A percentile compares a stretch with the other conserved stretches of the same genome.
Evolutionary conservation across 345 rosid species (phyloP).

Genomic region (Kernera saxatilis): DNA sequence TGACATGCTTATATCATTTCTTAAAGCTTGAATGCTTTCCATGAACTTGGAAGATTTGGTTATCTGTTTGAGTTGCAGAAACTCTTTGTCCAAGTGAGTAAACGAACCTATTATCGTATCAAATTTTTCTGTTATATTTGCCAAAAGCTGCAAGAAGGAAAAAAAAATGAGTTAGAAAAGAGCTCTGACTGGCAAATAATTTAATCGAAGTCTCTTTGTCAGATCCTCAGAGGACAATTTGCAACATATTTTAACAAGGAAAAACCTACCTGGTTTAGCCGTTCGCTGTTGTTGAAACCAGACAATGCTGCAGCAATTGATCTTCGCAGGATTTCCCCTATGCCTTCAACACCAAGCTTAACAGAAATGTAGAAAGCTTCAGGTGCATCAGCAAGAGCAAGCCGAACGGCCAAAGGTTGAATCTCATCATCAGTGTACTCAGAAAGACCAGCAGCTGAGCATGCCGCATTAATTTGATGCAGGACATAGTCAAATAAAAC

Average conservation of each 20-base stretch:
- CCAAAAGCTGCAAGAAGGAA: slow-evolving; percentile 64
- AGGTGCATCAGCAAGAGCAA: slow-evolving; percentile 85
- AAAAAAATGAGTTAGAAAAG: slow-evolving; percentile 13
- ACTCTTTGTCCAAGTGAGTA: slow-evolving; percentile 87
- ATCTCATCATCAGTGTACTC: slow-evolving; percentile 84
- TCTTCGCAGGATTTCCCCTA: slow-evolving; percentile 89
- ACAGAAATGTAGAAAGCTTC: slow-evolving; percentile 95
- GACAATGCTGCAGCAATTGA: slow-evolving; percentile 74
- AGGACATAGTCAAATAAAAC: slow-evolving; percentile 85
- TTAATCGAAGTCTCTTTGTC: neutral
- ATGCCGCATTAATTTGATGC: slow-evolving; percentile 81
- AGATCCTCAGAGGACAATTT: slow-evolving; percentile 8
- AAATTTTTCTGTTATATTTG: slow-evolving; percentile 69
- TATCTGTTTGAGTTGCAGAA: slow-evolving; percentile 67
- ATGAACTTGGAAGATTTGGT: slow-evolving; percentile 67
- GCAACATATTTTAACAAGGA: neutral
- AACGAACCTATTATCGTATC: slow-evolving; percentile 74
- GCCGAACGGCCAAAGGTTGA: slow-evolving; percentile 72
- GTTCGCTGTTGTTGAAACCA: slow-evolving; percentile 81
- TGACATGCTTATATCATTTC: slow-evolving; percentile 45
- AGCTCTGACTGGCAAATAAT: neutral
- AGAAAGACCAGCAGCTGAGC: slow-evolving; percentile 69
- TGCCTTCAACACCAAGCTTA: slow-evolving; percentile 92
- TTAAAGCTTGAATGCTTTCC: slow-evolving; percentile 44
- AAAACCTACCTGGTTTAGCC: slow-evolving; percentile 63